Evolutionary conservation across 1,284 basidiomycete species (phyloP), one percentile per base, ranked within the genome.

Genomic region (Heterobasidion occidentale): DNA sequence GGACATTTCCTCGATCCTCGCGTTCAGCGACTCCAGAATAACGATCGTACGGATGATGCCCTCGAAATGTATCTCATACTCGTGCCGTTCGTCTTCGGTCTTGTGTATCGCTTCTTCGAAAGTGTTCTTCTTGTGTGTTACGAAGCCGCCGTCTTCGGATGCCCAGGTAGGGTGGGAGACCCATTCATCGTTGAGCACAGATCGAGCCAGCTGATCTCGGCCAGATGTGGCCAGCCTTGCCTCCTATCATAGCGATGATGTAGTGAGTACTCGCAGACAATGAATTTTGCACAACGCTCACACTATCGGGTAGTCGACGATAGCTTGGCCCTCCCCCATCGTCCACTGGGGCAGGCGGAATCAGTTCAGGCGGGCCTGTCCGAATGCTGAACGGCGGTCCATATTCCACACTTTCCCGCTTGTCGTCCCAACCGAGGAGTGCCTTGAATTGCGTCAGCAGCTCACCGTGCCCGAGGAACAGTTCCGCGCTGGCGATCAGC

Each of bases 101-200:
- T 92, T 92, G 75, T 99, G 95, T 56, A 99, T 79, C 0, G 92
- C 92, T 66, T 98, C 95, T 72, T 99, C 97, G 70, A 92, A 98
- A 3, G 86, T 81, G 70, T 98, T 99, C 77, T 98, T 98, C 79
- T 96, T 96, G 73, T 98, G 94, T 6, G 95, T 84, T 58, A 94
- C 83, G 73, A 98, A 98, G 1, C 92, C 92, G 1, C 91, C 83
- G 63, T 97, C 93, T 65, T 98, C 97, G 59, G 96, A 98, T 17
- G 92, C 93, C 93, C 94, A 98, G 0, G 93, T 96, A 1, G 96
- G 96, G 70, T 99, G 94, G 19, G 94, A 97, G 33, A 98, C 92
- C 92, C 94, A 97, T 62, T 88, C 83, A 66, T 98, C 94, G 68
- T 98, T 99, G 56, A 99, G 83, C 17, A 99, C 94, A 51, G 94